These are phyloP conservation scores for Maudiozyma turicensis DNA, from an alignment of 805 yeast species.

Conservation along the genomic window DNA sequence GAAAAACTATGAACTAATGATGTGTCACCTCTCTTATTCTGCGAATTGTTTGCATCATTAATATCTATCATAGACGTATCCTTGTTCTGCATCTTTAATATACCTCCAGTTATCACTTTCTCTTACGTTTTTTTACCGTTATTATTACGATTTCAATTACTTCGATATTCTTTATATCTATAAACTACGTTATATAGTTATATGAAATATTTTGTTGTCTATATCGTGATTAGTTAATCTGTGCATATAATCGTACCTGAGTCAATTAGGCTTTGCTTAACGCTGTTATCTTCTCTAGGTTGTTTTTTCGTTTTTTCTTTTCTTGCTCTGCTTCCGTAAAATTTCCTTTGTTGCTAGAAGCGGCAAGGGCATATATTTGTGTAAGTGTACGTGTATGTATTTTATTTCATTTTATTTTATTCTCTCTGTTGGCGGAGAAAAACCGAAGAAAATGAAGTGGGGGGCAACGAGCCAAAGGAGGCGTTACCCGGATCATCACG, in stretches of 20 bases:
- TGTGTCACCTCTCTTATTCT: constrained; percentile 1
- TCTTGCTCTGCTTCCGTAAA: neutral
- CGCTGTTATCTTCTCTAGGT: neutral
- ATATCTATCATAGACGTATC: constrained; percentile 25
- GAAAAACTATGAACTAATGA: constrained; percentile 26
- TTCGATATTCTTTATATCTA: too few species aligned
- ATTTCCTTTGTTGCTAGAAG: neutral
- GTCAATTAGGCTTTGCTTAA: neutral
- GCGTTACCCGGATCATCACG: too few species aligned
- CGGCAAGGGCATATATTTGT: neutral
- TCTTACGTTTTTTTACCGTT: neutral
- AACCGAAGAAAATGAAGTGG: too few species aligned
- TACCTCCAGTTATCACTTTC: neutral
- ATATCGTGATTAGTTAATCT: neutral
- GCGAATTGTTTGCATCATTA: constrained; percentile 12
- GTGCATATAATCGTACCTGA: neutral
- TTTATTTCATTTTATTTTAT: too few species aligned
- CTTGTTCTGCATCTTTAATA: constrained; percentile 8
- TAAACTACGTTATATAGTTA: too few species aligned
- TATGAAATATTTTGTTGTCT: too few species aligned
- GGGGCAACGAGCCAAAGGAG: too few species aligned
- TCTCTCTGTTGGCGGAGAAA: too few species aligned
- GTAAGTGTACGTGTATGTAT: too few species aligned
- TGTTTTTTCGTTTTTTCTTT: too few species aligned
- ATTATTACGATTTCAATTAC: too few species aligned